Evolutionary conservation across 768 basidiomycete genomes (phyloP), one percentile per base, ranked within the genome.

Genomic region (Daedaleopsis nitida): DNA sequence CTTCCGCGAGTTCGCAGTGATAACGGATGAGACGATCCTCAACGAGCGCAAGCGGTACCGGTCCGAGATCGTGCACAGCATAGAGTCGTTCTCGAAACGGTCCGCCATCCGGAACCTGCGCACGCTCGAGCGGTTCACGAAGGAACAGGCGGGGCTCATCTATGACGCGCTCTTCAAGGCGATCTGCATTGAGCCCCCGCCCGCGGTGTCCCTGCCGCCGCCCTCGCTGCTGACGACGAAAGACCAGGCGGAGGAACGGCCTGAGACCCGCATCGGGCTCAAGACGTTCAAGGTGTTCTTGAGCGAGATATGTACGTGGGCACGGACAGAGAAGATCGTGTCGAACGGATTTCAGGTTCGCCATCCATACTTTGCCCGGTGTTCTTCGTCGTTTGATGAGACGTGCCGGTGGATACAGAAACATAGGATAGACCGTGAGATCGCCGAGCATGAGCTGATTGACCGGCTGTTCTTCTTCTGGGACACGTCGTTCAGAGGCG

Each of bases 381-480:
- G 27, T 32, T 32, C 27, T 32, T 32, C 27, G 27, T 32, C 27
- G 45, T 16, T 55, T 52, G 17, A 14, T 60, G 48, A 6, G 32
- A n/a, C n/a, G 9, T 54, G 44, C 58, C 61, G 16, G 49, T 13
- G 19, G 10, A 3, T 5, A 5, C 21, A 3, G 39, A 69, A 93
- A 91, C 88, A 92, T 84, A 87, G 97, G 52, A 78, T 94, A 23
- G 94, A 97, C 69, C 83, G 92, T 52, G 85, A 88, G 68, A 82
- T 96, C n/a, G 94, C 94, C 37, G 97, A 99, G 63, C 97, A 98
- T 68, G 96, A 97, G 68, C 82, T 99, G 59, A 92, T 98, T 57
- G 94, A 98, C 69, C 81, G 95, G 23, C 74, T 99, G 52, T 99
- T 97, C 77, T 94, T 82, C 77, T 94, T 92, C 70, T 99, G 96